Conservation (phyloP, 768 basidiomycete species). For the Leucogyrophana mollusca region DNA sequence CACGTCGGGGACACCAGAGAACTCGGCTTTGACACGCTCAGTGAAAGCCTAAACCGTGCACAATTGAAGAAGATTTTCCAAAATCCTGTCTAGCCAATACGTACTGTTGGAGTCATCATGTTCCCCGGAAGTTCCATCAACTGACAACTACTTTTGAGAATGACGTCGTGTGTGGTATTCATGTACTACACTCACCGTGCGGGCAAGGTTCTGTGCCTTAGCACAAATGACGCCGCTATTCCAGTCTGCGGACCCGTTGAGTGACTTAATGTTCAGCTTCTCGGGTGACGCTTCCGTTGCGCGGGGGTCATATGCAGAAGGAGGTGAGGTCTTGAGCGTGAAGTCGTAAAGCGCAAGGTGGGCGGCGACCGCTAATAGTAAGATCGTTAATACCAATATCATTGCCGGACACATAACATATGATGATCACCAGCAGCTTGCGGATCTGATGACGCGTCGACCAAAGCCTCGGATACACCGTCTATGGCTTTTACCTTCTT, state of each 20-base stretch:
- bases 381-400: too few species aligned
- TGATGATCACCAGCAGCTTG: slow-evolving; percentile 71
- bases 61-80: background rate
- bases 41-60: slow-evolving; percentile 55
- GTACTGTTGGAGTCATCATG: slow-evolving; percentile 79
- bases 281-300: slow-evolving; percentile 49
- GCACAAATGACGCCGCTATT: slow-evolving; percentile 72
- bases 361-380: slow-evolving; percentile 80
- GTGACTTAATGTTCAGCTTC: slow-evolving; percentile 47
- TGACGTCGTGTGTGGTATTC: too few species aligned
- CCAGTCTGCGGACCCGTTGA: slow-evolving; percentile 56
- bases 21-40: slow-evolving; percentile 66
- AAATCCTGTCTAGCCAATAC: slow-evolving; percentile 12
- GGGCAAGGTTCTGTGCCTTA: slow-evolving; percentile 75
- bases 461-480: slow-evolving; percentile 55
- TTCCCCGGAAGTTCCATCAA: slow-evolving; percentile 86
- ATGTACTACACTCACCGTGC: slow-evolving; percentile 49
- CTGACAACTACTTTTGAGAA: slow-evolving; percentile 33
- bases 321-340: slow-evolving; percentile 71
- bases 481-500: slow-evolving; percentile 65
- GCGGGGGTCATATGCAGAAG: slow-evolving; percentile 64
- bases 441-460: slow-evolving; percentile 67
- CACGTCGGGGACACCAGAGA: slow-evolving; percentile 64
- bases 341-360: slow-evolving; percentile 76
- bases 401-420: too few species aligned